These are phyloP conservation scores for Capronia epimyces DNA, from an alignment of 2,329 filamentous ascomycete species.

Conservation along the genomic window DNA sequence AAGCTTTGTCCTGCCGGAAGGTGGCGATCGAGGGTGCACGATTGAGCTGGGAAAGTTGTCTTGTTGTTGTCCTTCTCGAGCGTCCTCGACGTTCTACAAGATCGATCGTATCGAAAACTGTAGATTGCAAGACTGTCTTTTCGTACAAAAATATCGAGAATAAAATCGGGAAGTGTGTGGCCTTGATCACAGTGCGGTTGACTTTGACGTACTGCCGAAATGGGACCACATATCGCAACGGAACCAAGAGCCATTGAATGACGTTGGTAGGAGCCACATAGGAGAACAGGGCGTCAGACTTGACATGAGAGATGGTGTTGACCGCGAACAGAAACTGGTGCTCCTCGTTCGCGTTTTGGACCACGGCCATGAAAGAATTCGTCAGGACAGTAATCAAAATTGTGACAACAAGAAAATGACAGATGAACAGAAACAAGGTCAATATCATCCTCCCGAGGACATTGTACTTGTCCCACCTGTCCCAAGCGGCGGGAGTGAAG, in stretches of 20 bases:
- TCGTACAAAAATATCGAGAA: conserved; percentile 87
- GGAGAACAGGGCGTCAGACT: conserved; percentile 92
- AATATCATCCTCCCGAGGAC: conserved; percentile 69
- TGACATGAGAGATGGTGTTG: conserved; percentile 96
- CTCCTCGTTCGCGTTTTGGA: conserved; percentile 87
- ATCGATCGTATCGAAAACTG: conserved; percentile 76
- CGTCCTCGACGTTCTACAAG: conserved; percentile 67
- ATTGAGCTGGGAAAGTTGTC: conserved; percentile 59
- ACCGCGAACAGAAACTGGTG: conserved; percentile 91
- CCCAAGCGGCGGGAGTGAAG: conserved; percentile 92
- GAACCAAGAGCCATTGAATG: conserved; percentile 81
- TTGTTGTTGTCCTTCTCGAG: conserved; percentile 47
- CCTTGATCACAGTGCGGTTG: conserved; percentile 86
- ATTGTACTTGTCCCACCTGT: conserved; percentile 77
- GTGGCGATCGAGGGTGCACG: conserved; percentile 84
- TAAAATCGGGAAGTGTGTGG: conserved; percentile 81
- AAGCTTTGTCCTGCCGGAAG: conserved; percentile 79
- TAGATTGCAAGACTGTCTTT: conserved; percentile 66
- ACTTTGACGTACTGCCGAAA: conserved; percentile 75
- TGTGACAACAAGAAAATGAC: conserved; percentile 89
- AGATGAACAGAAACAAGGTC: conserved; percentile 82
- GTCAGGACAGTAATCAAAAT: conserved; percentile 94
- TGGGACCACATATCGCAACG: conserved; percentile 72
- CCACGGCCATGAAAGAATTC: conserved; percentile 92
- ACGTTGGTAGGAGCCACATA: conserved; percentile 90